These are phyloP conservation scores for Leucaena leucocephala DNA, from an alignment of 306 rosid genomes.

Conservation along the genomic window DNA sequence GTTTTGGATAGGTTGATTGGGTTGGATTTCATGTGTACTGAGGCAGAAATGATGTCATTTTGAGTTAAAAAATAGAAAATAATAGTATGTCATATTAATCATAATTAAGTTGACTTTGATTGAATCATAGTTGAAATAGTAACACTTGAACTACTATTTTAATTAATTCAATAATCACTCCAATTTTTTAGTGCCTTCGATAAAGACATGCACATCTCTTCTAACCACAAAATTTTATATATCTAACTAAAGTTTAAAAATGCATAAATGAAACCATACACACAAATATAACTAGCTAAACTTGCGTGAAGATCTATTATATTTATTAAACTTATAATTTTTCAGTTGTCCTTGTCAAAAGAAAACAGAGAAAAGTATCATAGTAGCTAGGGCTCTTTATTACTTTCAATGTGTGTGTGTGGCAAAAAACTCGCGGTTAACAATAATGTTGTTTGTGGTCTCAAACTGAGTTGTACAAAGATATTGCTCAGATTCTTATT, in stretches of 20 bases:
- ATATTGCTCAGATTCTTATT: not conserved
- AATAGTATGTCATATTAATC: too few relatives aligned
- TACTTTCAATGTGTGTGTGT: not conserved
- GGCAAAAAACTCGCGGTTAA: conserved; percentile 3
- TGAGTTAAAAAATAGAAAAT: too few relatives aligned
- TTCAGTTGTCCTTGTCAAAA: not conserved
- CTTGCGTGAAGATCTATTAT: not conserved
- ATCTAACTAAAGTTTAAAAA: not conserved
- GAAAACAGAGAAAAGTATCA: not conserved
- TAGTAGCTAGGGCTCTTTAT: not conserved
- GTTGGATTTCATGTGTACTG: too few relatives aligned
- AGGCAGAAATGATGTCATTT: too few relatives aligned
- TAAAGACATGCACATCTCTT: too few relatives aligned
- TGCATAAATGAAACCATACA: not conserved
- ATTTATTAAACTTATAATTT: not conserved
- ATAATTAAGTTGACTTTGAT: too few relatives aligned
- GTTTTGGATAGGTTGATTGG: too few relatives aligned
- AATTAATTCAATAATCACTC: too few relatives aligned
- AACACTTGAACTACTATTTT: too few relatives aligned
- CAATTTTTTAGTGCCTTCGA: too few relatives aligned
- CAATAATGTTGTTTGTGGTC: conserved; percentile 12
- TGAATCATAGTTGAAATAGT: too few relatives aligned
- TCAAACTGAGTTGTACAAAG: conserved; percentile 6
- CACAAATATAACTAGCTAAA: not conserved
- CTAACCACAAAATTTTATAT: not conserved